Conservation (phyloP, 2,329 filamentous ascomycete genomes). For the Paracamarosporium sp. region DNA sequence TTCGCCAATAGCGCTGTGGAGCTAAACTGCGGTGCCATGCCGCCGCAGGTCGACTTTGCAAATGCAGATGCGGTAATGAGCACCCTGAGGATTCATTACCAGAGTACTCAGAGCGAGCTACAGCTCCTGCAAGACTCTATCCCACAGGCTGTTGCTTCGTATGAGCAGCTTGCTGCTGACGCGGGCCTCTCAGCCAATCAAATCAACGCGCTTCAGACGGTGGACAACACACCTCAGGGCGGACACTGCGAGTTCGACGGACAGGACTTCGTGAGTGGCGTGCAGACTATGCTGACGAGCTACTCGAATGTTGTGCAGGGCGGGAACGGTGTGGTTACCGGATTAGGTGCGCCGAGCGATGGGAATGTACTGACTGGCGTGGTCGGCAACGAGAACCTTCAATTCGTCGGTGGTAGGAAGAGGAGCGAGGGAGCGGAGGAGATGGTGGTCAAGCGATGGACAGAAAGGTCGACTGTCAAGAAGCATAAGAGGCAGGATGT, state of each 20-base stretch:
- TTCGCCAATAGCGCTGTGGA: slow-evolving; percentile 60
- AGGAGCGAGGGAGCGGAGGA: slow-evolving; percentile 22
- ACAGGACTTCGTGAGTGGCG: slow-evolving; percentile 60
- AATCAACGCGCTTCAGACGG: slow-evolving; percentile 62
- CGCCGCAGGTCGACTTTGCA: slow-evolving; percentile 60
- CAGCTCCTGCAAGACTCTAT: slow-evolving; percentile 58
- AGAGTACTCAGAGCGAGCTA: slow-evolving; percentile 62
- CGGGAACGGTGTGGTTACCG: slow-evolving; percentile 57
- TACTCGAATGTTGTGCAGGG: slow-evolving; percentile 62
- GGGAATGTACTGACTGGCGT: slow-evolving; percentile 59
- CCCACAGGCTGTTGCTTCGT: slow-evolving; percentile 58
- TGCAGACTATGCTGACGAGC: slow-evolving; percentile 63
- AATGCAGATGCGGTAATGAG: slow-evolving; percentile 51
- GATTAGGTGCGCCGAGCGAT: slow-evolving; percentile 50
- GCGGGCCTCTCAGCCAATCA: slow-evolving; percentile 54
- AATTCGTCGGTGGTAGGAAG: slow-evolving; percentile 45
- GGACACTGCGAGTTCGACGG: slow-evolving; percentile 67
- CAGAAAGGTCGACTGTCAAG: background rate
- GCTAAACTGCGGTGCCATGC: slow-evolving; percentile 63
- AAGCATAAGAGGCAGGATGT: slow-evolving; percentile 1
- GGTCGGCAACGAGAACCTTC: slow-evolving; percentile 57
- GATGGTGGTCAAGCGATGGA: slow-evolving; percentile 40
- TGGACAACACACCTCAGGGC: slow-evolving; percentile 62
- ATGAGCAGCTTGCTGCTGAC: slow-evolving; percentile 55
- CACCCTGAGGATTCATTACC: slow-evolving; percentile 62